A percentile compares a stretch with the other conserved stretches of the same genome.
Evolutionary conservation across 202 grass and related monocot species (phyloP).

Genomic region (Eragrostis tef): DNA sequence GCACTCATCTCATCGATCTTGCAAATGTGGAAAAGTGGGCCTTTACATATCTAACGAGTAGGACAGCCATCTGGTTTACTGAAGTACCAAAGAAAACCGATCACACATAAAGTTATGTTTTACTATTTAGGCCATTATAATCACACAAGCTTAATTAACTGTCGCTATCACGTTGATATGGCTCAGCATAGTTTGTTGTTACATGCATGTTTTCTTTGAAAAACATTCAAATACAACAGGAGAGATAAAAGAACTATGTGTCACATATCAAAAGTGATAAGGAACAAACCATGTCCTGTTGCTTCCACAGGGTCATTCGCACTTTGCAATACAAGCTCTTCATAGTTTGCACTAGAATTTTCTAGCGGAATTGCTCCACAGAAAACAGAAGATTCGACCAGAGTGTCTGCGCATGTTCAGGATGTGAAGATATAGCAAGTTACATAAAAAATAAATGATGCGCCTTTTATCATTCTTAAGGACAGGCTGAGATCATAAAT

Average conservation of each 20-base stretch:
- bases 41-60: neutral
- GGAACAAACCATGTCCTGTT: conserved; percentile 43
- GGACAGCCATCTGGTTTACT: neutral
- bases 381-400: conserved; percentile 37
- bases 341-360: conserved; percentile 16
- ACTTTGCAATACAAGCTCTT: conserved; percentile 26
- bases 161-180: neutral
- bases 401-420: conserved; percentile 23
- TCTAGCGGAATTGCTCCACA: conserved; percentile 10
- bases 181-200: neutral
- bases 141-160: neutral
- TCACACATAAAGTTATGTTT: neutral
- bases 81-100: neutral
- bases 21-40: conserved; percentile 4
- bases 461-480: neutral
- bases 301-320: conserved; percentile 24
- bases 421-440: neutral
- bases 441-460: conserved; percentile 3
- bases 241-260: conserved; percentile 9
- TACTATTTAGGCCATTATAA: neutral
- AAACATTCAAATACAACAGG: conserved; percentile 14
- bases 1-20: neutral
- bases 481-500: conserved; percentile 10
- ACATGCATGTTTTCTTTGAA: neutral
- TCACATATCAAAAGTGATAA: conserved; percentile 30